Evolutionary conservation across 345 rosid species (phyloP).

Genomic region (Aethionema arabicum): DNA sequence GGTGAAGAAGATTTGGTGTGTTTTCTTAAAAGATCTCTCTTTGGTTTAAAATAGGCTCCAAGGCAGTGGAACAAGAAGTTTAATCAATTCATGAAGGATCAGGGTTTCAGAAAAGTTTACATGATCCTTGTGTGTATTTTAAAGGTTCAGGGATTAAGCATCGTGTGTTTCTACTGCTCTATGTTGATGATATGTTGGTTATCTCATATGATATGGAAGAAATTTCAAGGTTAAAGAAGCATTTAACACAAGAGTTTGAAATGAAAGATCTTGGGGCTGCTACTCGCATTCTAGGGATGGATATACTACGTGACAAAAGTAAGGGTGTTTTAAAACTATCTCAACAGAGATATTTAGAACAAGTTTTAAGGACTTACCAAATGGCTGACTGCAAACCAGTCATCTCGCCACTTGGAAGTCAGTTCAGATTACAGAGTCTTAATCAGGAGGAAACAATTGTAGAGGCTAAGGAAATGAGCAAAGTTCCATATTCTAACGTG

Average conservation of each 20-base stretch:
- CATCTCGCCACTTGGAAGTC: neutral
- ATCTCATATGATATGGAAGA: no score
- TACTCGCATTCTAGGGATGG: neutral
- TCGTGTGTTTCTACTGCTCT: no score
- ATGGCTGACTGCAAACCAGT: neutral
- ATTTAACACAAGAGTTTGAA: no score
- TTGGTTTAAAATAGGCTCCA: neutral
- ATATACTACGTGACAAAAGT: no score
- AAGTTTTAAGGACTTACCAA: no score
- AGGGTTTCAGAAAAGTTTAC: neutral
- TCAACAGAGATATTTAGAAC: no score
- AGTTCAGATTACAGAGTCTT: neutral
- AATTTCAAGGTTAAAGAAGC: no score
- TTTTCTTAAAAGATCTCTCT: neutral
- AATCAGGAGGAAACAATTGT: neutral
- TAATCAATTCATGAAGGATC: neutral
- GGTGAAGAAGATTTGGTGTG: neutral
- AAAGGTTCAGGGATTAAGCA: no score
- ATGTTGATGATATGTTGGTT: no score
- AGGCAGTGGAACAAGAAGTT: no score
- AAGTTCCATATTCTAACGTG: neutral
- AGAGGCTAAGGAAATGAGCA: neutral
- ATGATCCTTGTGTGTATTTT: neutral
- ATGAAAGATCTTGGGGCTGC: neutral
- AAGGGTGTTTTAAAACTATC: no score